phyloP scores from a whole-genome alignment of 805 yeast genomes.

The Dipodascus albidus region DNA sequence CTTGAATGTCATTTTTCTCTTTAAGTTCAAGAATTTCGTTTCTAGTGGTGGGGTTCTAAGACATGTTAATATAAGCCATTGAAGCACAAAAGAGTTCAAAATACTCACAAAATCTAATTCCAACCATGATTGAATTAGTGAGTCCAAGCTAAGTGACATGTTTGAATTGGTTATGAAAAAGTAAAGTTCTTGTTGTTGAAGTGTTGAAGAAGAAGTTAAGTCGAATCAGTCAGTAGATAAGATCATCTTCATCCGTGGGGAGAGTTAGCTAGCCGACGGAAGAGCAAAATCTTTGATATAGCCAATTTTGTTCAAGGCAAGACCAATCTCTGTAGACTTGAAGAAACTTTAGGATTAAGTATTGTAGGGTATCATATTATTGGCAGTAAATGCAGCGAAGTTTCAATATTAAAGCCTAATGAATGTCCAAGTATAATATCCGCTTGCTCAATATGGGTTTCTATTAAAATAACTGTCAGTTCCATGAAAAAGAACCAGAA shows the following conservation, averaged over 20 bases:
- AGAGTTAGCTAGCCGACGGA: neutral
- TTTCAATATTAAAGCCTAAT: too few species aligned
- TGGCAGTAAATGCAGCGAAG: constrained; percentile 4
- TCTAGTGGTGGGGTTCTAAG: constrained; percentile 34
- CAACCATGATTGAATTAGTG: constrained; percentile 1
- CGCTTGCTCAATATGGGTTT: too few species aligned
- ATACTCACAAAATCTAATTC: constrained; percentile 5
- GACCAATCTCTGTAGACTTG: too few species aligned
- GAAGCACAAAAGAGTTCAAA: neutral
- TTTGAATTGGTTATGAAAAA: neutral
- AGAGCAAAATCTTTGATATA: neutral
- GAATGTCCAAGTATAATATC: too few species aligned
- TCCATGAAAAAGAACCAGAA: neutral
- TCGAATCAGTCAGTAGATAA: neutral
- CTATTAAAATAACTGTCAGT: too few species aligned
- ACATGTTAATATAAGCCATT: constrained; percentile 1
- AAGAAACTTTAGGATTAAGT: constrained; percentile 5
- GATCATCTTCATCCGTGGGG: neutral
- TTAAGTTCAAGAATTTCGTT: constrained; percentile 41
- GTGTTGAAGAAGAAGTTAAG: neutral
- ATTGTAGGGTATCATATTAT: constrained; percentile 3
- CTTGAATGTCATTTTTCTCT: constrained; percentile 27
- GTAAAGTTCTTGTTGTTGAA: neutral
- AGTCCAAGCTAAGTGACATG: neutral
- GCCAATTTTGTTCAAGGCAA: too few species aligned